Percentiles rank a stretch among this genome's conserved stretches.
Evolutionary conservation across 768 basidiomycete genomes (phyloP).

Genomic region (Rubroboletus satanas): DNA sequence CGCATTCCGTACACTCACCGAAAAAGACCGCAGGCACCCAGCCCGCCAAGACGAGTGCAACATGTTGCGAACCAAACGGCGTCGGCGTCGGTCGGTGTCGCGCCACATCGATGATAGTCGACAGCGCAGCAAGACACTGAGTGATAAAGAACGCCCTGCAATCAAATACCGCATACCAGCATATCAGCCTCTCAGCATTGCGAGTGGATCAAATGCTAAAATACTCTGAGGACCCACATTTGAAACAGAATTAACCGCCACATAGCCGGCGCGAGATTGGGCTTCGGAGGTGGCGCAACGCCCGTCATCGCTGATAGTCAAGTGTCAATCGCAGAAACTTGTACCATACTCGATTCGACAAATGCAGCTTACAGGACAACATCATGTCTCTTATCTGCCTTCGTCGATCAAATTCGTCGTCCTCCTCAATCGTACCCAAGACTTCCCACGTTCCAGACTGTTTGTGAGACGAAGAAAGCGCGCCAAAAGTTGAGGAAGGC

Average conservation of each 20-base stretch:
- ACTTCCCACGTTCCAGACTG: constrained; percentile 4
- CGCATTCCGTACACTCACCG: constrained; percentile 32
- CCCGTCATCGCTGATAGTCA: neutral
- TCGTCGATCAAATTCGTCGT: neutral
- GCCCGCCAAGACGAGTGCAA: constrained; percentile 53
- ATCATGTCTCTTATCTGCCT: neutral
- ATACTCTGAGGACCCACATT: constrained; percentile 30
- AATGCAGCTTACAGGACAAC: constrained; percentile 9
- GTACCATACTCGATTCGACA: neutral
- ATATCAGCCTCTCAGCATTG: neutral
- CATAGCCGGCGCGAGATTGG: constrained; percentile 40
- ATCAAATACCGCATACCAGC: neutral
- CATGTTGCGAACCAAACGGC: constrained; percentile 62
- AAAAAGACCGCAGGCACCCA: constrained; percentile 60
- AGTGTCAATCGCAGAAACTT: neutral
- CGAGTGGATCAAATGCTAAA: neutral
- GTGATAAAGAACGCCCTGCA: constrained; percentile 41
- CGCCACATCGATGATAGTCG: constrained; percentile 49
- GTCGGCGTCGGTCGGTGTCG: constrained; percentile 37
- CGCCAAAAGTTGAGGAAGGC: neutral
- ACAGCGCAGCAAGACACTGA: constrained; percentile 47
- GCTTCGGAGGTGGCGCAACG: neutral
- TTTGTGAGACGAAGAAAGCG: neutral
- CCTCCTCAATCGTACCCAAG: neutral
- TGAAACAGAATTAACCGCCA: constrained; percentile 56